Conservation (phyloP, 441 rosid species). For the Eutrema salsugineum region DNA sequence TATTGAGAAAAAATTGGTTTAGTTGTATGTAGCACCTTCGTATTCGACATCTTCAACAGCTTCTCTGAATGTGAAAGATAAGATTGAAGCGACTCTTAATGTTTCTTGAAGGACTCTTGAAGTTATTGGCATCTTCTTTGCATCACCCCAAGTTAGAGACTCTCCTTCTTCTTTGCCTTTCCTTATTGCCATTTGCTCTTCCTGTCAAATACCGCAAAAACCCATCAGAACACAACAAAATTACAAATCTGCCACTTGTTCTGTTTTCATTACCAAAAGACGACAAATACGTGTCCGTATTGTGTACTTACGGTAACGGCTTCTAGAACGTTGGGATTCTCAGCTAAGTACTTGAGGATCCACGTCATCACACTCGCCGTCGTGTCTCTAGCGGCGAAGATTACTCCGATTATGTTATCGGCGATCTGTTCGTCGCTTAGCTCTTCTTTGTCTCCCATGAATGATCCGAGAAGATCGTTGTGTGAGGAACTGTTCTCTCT, state of each 20-base stretch:
- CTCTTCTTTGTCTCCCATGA: conserved; percentile 84
- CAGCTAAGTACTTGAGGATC: conserved; percentile 85
- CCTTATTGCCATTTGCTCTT: conserved; percentile 75
- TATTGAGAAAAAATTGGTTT: neutral
- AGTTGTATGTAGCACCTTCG: conserved; percentile 43
- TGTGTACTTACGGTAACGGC: conserved; percentile 72
- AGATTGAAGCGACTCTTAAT: conserved; percentile 77
- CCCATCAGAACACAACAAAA: neutral
- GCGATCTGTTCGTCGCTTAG: conserved; percentile 86
- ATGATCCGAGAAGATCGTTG: conserved; percentile 75
- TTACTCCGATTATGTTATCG: conserved; percentile 90
- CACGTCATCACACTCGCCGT: conserved; percentile 95
- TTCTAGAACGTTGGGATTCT: conserved; percentile 73
- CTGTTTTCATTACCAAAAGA: conserved; percentile 1
- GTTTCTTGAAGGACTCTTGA: conserved; percentile 92
- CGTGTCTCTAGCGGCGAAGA: conserved; percentile 96
- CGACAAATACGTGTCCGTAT: conserved; percentile 8
- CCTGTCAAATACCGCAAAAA: conserved; percentile 34
- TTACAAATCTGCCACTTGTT: conserved; percentile 23
- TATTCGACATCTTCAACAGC: conserved; percentile 95
- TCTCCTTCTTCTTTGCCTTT: conserved; percentile 43
- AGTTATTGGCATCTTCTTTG: conserved; percentile 89
- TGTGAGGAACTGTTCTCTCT: conserved; percentile 48
- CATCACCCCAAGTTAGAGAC: conserved; percentile 62
- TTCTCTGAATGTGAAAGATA: conserved; percentile 95